Evolutionary conservation across 495 filamentous ascomycete genomes (phyloP).

Genomic region (Xylaria telfairii): DNA sequence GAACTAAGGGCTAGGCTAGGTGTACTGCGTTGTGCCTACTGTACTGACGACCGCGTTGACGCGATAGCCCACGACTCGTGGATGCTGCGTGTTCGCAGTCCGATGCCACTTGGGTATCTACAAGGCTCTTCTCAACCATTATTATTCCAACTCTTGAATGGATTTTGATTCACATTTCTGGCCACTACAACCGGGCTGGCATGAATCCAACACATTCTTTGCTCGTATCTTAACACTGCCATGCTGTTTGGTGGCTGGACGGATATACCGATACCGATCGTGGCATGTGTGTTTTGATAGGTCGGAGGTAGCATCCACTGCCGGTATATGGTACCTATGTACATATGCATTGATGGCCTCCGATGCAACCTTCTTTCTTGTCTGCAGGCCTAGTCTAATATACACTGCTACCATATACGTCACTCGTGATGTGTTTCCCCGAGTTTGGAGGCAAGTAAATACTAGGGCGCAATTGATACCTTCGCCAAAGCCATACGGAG

Average conservation of each 20-base stretch:
- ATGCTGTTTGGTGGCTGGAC: background rate
- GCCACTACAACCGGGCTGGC: background rate
- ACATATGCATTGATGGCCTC: background rate
- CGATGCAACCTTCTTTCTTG: background rate
- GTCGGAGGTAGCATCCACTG: background rate
- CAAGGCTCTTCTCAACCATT: too few species aligned
- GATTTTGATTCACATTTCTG: background rate
- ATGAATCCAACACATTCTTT: constrained; percentile 1
- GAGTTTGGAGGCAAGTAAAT: background rate
- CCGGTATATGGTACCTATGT: background rate
- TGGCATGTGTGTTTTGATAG: background rate
- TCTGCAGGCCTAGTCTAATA: background rate
- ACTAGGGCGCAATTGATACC: background rate
- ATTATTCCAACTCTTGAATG: background rate
- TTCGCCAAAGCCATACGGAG: background rate
- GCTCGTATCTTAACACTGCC: background rate
- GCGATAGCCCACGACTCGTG: background rate
- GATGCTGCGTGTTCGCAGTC: constrained; percentile 6
- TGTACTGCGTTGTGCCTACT: background rate
- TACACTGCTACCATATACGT: constrained; percentile 11
- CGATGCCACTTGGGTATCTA: background rate
- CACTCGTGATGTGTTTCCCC: constrained; percentile 5
- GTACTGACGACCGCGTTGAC: background rate
- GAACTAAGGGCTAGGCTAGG: background rate
- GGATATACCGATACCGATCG: constrained; percentile 10